A percentile compares a stretch with the other conserved stretches of the same genome.
Evolutionary conservation across 352 stramenopile genomes (phyloP).

Genomic region (Phytophthora fragariae): DNA sequence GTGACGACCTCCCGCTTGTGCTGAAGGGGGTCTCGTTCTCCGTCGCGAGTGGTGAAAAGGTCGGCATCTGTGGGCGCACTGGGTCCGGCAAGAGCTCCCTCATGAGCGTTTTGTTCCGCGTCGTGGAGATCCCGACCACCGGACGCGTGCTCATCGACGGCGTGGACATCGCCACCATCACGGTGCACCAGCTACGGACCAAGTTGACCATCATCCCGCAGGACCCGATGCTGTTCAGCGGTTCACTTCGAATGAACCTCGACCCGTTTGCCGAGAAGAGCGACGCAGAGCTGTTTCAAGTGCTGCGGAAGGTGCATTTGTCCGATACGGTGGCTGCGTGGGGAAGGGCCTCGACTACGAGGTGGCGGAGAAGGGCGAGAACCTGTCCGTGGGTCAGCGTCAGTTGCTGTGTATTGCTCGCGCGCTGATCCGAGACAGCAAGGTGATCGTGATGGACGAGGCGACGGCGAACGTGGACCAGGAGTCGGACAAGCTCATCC

Average conservation of each 20-base stretch:
- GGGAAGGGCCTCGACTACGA: conserved; percentile 78
- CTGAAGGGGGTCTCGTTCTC: conserved; percentile 44
- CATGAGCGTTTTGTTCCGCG: conserved; percentile 55
- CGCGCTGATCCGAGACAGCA: conserved; percentile 91
- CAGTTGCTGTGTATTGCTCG: conserved; percentile 96
- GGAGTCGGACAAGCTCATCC: conserved; percentile 67
- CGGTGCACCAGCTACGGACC: conserved; percentile 38
- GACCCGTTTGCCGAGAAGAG: conserved; percentile 84
- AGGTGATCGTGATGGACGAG: conserved; percentile 95
- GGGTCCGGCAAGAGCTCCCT: conserved; percentile 57
- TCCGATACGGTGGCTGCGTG: conserved; percentile 66
- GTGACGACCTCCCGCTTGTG: conserved; percentile 52
- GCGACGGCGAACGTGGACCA: conserved; percentile 93
- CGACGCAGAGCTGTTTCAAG: conserved; percentile 58
- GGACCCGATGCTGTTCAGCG: conserved; percentile 92
- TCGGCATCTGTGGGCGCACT: conserved; percentile 64
- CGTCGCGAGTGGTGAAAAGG: conserved; percentile 84
- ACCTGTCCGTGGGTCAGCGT: conserved; percentile 95
- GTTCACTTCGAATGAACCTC: conserved; percentile 90
- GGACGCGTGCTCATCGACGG: conserved; percentile 89
- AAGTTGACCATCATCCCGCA: conserved; percentile 80
- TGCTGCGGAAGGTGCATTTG: conserved; percentile 68
- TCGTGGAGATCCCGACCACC: conserved; percentile 40
- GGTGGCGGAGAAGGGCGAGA: conserved; percentile 93
- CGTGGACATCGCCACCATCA: conserved; percentile 65